phyloP scores from a whole-genome alignment of 805 yeast species.

The Ascoidea asiatica region DNA sequence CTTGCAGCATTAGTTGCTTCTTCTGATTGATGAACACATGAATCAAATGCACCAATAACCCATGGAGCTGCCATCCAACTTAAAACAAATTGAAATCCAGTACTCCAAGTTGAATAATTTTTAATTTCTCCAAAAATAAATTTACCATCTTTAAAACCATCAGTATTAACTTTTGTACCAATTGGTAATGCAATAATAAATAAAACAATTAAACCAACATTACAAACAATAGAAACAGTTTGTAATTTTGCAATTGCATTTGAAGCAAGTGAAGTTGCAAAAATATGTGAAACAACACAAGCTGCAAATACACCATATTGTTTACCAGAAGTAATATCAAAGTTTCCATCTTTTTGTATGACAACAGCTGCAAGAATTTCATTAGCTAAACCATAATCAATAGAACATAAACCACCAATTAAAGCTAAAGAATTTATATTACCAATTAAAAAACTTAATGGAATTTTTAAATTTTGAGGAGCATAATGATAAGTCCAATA shows the following conservation, averaged over 20 bases:
- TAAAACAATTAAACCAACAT: conserved; percentile 36
- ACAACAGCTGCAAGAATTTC: conserved; percentile 47
- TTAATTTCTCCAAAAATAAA: conserved; percentile 42
- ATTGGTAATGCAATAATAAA: conserved; percentile 54
- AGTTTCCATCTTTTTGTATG: conserved; percentile 38
- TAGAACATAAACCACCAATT: conserved; percentile 52
- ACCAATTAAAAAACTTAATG: conserved; percentile 51
- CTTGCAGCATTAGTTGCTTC: conserved; percentile 51
- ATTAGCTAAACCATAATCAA: conserved; percentile 54
- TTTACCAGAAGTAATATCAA: conserved; percentile 37
- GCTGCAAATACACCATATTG: conserved; percentile 57
- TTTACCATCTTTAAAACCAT: conserved; percentile 30
- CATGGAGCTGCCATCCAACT: conserved; percentile 57
- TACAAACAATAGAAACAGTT: conserved; percentile 40
- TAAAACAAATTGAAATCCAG: conserved; percentile 40
- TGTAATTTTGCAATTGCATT: conserved; percentile 44
- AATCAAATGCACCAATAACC: conserved; percentile 66
- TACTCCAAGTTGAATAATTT: conserved; percentile 40
- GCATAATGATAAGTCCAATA: conserved; percentile 58
- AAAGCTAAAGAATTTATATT: conserved; percentile 55
- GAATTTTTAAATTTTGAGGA: conserved; percentile 36
- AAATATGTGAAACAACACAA: conserved; percentile 36
- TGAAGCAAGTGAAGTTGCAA: conserved; percentile 43
- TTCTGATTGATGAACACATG: conserved; percentile 62
- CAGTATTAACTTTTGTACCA: conserved; percentile 29